Evolutionary conservation across 768 basidiomycete species (phyloP).

Genomic region (Phanerodontia chrysosporium): DNA sequence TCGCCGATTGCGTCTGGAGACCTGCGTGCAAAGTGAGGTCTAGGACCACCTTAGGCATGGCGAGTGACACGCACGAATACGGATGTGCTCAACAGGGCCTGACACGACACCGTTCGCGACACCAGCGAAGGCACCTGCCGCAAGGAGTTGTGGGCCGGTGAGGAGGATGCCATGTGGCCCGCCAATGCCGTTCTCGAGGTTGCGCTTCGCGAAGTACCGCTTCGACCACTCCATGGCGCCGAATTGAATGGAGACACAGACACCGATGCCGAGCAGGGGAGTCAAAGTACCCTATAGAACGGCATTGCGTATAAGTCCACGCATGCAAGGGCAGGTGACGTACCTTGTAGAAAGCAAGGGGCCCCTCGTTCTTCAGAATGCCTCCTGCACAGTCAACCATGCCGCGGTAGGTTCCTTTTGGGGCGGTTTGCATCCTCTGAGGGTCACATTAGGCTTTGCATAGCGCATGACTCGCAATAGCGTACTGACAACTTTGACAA

Average conservation of each 20-base stretch:
- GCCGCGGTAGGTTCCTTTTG: constrained; percentile 83
- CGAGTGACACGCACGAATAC: constrained; percentile 68
- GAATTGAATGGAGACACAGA: constrained; percentile 96
- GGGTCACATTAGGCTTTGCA: background rate
- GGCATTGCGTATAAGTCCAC: background rate
- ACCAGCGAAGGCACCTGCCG: constrained; percentile 81
- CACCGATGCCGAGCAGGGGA: constrained; percentile 86
- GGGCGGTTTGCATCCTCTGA: constrained; percentile 91
- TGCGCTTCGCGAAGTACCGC: constrained; percentile 66
- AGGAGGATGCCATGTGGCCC: constrained; percentile 63
- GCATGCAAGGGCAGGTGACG: background rate
- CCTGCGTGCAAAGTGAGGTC: constrained; percentile 42
- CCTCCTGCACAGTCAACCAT: constrained; percentile 90
- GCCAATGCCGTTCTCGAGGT: constrained; percentile 53
- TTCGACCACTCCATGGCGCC: constrained; percentile 85
- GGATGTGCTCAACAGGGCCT: constrained; percentile 95
- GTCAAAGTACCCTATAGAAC: constrained; percentile 75
- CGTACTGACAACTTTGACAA: constrained; percentile 86
- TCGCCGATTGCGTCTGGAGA: constrained; percentile 84
- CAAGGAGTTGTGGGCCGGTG: constrained; percentile 59
- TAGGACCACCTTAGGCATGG: background rate
- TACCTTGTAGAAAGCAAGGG: constrained; percentile 94
- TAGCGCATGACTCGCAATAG: background rate
- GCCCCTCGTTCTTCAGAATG: constrained; percentile 87
- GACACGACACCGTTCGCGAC: constrained; percentile 90